Base-by-base conservation (phyloP, 148 eudicot species). In the Beta vulgaris region DNA sequence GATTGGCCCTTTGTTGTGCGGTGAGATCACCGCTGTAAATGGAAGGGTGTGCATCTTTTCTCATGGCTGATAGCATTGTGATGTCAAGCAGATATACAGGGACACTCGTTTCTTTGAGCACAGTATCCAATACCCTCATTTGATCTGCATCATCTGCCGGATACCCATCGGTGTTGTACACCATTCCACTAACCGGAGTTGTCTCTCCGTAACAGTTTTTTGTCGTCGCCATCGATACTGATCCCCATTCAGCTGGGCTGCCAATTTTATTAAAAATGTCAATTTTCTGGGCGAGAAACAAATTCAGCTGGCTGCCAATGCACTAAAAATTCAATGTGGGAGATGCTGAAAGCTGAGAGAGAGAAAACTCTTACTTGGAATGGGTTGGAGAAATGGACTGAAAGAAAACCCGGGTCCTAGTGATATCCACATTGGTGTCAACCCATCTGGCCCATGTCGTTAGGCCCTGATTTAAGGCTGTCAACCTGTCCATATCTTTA, bases 31-130 rank as follows among this genome's bases (percentile, higher is more conserved):
- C 96, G 10, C 91, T 87, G 69, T 95, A 95, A 28, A 95, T 85
- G 4, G 99, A 95, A 34, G 99, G 99, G 68, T 95, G 99, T 0
- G 88, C 97, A 58, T 95, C 99, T 75, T 95, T 95, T 69, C 99
- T 86, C 97, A 92, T 86, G 0, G 91, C 89, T 0, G 97, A 95
- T 2, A 95, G 76, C 73, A 65, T 80, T 5, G 97, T 92, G 48
- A 95, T 90, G 77, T 95, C 98, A 12, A 95, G 86, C 34, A 92
- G 68, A 34, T 86, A 90, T 0, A 90, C 76, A 4, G 98, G 93
- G 9, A 58, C 58, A 70, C 69, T 79, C 98, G 92, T 95, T 71
- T 85, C 83, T 12, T 51, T 74, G 0, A 95, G 71, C 39, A 95
- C 96, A 3, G 71, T 67, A 11, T 81, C 74, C 9, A 89, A 42